Evolutionary conservation across 495 filamentous ascomycete species (phyloP).

Genomic region (Umbilicaria muhlenbergii): DNA sequence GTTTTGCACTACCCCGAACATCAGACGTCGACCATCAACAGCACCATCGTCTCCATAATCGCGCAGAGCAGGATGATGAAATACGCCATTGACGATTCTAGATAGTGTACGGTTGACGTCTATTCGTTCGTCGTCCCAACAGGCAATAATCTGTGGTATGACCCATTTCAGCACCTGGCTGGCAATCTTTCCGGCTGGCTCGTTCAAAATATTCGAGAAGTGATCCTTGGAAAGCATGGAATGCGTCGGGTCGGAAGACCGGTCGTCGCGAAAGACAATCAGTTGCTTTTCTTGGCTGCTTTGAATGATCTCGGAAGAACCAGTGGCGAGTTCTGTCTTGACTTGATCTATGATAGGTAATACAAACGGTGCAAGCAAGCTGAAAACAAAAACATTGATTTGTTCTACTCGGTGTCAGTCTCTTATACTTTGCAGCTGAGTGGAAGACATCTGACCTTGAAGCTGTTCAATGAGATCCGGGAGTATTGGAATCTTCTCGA

Average conservation of each 20-base stretch:
- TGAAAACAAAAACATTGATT: conserved; percentile 74
- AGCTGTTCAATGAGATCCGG: conserved; percentile 66
- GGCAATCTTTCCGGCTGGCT: conserved; percentile 71
- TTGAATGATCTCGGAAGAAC: conserved; percentile 73
- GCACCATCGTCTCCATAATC: conserved; percentile 57
- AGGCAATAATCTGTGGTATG: conserved; percentile 71
- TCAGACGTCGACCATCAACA: conserved; percentile 50
- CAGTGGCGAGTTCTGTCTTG: conserved; percentile 67
- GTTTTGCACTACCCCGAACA: conserved; percentile 61
- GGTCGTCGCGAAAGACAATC: conserved; percentile 69
- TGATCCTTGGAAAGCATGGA: conserved; percentile 96
- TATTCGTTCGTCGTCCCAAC: conserved; percentile 61
- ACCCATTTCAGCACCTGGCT: conserved; percentile 63
- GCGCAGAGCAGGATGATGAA: conserved; percentile 74
- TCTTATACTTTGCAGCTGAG: neutral
- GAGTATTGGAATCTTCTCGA: conserved; percentile 67
- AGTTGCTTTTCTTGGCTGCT: conserved; percentile 65
- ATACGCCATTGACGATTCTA: conserved; percentile 64
- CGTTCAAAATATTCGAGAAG: conserved; percentile 77
- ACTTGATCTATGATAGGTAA: conserved; percentile 73
- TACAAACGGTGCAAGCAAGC: conserved; percentile 69
- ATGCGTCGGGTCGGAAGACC: conserved; percentile 67
- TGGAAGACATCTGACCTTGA: conserved; percentile 35
- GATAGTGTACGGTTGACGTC: conserved; percentile 52
- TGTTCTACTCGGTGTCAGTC: conserved; percentile 17